Percentiles rank a stretch among this genome's conserved stretches.
Conservation (phyloP, 495 filamentous ascomycete genomes). For the Neurospora hispaniola region DNA sequence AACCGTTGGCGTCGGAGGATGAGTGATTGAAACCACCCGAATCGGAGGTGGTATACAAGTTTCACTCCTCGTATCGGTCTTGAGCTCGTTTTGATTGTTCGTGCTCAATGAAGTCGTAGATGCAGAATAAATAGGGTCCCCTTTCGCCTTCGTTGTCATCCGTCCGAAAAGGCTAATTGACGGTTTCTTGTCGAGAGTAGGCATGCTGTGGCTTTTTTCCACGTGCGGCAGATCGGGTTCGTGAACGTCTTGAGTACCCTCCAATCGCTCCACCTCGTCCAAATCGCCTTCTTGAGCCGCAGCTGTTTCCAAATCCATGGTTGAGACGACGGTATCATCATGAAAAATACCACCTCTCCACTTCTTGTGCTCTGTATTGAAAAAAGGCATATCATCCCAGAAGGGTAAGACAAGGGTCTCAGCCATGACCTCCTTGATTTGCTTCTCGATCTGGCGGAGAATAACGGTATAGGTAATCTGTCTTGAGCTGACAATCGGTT, state of each 20-base stretch:
- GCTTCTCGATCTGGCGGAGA: constrained; percentile 82
- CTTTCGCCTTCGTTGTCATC: constrained; percentile 25
- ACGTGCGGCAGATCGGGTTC: constrained; percentile 33
- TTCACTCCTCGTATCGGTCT: constrained; percentile 16
- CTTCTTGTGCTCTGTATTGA: constrained; percentile 59
- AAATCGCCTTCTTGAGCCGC: constrained; percentile 49
- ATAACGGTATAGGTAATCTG: constrained; percentile 93
- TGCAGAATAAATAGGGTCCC: constrained; percentile 11
- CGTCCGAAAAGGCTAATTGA: constrained; percentile 30
- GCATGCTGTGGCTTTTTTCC: constrained; percentile 52
- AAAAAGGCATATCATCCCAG: constrained; percentile 92
- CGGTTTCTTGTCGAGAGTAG: constrained; percentile 12
- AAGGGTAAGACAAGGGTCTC: constrained; percentile 91
- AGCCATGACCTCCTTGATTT: constrained; percentile 83
- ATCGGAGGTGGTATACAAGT: constrained; percentile 24
- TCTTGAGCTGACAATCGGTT: constrained; percentile 88
- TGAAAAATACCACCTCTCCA: constrained; percentile 89
- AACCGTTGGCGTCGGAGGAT: constrained; percentile 51
- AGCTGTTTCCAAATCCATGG: constrained; percentile 31
- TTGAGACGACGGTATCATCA: constrained; percentile 32
- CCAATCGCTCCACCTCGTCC: constrained; percentile 35
- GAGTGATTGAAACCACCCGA: constrained; percentile 50
- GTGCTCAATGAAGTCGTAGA: constrained; percentile 30
- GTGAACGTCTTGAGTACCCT: constrained; percentile 15
- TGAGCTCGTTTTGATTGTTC: constrained; percentile 17